Conservation (phyloP, 179 eudicot species). For the Beta lomatogona region DNA sequence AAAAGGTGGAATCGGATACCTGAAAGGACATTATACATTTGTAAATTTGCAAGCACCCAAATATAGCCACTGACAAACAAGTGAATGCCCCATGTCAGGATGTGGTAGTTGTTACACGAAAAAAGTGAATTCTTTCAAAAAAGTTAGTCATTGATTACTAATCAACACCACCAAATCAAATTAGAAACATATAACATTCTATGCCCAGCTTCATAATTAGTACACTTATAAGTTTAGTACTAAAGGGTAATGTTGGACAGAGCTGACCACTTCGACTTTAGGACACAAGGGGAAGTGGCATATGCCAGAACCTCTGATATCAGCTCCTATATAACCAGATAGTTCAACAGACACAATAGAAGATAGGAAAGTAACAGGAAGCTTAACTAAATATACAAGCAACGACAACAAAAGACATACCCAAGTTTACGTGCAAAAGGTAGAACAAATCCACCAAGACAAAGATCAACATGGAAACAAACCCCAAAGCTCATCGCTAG, state of each 20-base stretch:
- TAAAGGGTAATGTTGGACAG: not conserved
- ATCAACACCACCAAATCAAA: not conserved
- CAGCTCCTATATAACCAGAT: not conserved
- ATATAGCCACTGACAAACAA: conserved; percentile 7
- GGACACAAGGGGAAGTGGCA: not conserved
- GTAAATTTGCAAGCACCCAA: not conserved
- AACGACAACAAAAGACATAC: conserved; percentile 46
- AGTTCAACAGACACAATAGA: not conserved
- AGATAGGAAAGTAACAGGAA: not conserved
- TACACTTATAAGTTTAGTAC: not conserved
- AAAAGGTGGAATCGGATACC: conserved; percentile 87
- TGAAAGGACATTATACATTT: conserved; percentile 30
- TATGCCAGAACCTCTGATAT: not conserved
- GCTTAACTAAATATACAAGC: conserved; percentile 1
- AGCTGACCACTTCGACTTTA: not conserved
- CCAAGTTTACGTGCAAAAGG: conserved; percentile 98
- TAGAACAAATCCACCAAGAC: conserved; percentile 91
- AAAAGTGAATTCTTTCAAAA: not conserved
- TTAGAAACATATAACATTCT: too few species aligned
- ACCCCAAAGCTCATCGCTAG: conserved; percentile 60
- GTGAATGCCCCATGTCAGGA: not conserved
- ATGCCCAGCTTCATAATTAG: too few species aligned
- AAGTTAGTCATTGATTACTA: not conserved
- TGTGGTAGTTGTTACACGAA: not conserved
- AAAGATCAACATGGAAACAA: conserved; percentile 85